Evolutionary conservation across 164 flowering plant genomes (phyloP), one percentile per base, ranked within the genome.

Genomic region (Chimonanthus salicifolius): DNA sequence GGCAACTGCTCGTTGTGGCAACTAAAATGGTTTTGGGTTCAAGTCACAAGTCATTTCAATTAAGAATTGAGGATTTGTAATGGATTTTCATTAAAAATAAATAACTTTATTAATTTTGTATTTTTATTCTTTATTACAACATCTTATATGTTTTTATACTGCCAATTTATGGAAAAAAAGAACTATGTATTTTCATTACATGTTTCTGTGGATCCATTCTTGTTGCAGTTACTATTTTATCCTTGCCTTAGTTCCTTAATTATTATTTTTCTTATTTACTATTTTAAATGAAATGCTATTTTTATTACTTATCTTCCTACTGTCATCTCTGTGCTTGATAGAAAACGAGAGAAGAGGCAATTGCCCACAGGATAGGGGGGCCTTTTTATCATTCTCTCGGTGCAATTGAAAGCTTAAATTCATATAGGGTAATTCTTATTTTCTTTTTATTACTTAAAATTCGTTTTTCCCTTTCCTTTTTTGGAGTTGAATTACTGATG

Each of bases 351-450:
- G 88, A 83, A 63, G 89, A 85, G 68, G 87, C 95, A 4, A 79
- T 90, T 79, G 72, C 90, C 49, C 99, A 90, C 83, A 76, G 80
- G 64, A 80, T 89, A 47, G 83, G 44, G 81, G 88, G 97, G 68
- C 84, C 84, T 68, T 79, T 80, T 71, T 89, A 82, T 77, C 99
- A 96, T 85, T 78, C 97, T 66, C 76, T 87, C 64, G 82, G 67
- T 64, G 75, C 72, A 60, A 85, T 94, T 51, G 85, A 80, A 50
- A 78, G 83, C 75, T 75, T 93, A 69, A 95, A 91, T 68, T 63
- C 80, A 49, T 80, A 80, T 76, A 80, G 81, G 77, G 97, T 92
- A 87, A 83, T 45, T 69, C 13, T 80, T 44, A 5, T 70, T 49
- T 71, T 73, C 64, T 71, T 58, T 8, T 47, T 48, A 45, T 70